Evolutionary conservation across 75 land plant species (phyloP).

Genomic region (Pinus tabuliformis): DNA sequence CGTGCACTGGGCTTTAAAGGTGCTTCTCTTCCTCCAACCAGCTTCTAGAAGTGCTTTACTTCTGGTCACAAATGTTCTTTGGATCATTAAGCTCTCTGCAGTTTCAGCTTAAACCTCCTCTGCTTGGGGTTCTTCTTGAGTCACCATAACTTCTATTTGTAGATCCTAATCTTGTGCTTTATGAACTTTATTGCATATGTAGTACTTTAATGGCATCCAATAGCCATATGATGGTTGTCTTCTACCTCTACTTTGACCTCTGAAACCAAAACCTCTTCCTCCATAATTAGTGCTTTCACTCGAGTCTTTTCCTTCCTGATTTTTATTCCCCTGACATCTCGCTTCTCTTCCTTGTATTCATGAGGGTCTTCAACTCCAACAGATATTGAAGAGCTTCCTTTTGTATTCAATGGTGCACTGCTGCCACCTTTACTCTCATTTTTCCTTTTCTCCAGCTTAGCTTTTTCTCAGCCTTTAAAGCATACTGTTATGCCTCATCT

Average conservation of each 20-base stretch:
- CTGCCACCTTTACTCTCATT: no score
- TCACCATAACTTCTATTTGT: background rate
- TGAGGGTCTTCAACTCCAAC: no score
- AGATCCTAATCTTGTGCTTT: background rate
- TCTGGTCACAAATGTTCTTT: background rate
- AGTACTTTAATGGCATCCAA: no score
- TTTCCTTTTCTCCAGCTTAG: no score
- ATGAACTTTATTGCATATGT: no score
- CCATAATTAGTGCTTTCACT: background rate
- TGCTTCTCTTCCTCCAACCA: background rate
- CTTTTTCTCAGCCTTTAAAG: no score
- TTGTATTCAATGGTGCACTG: no score
- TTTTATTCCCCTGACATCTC: background rate
- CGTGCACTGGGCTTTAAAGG: background rate
- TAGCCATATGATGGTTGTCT: background rate
- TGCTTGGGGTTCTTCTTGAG: background rate
- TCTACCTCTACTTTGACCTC: background rate
- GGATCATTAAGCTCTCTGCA: background rate
- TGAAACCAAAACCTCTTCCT: background rate
- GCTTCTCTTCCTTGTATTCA: background rate
- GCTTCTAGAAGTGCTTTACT: background rate
- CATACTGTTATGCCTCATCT: no score
- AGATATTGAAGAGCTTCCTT: no score
- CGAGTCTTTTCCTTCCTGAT: background rate
- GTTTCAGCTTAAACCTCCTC: background rate